phyloP scores from a whole-genome alignment of 768 basidiomycete species.

The Chiua virens region DNA sequence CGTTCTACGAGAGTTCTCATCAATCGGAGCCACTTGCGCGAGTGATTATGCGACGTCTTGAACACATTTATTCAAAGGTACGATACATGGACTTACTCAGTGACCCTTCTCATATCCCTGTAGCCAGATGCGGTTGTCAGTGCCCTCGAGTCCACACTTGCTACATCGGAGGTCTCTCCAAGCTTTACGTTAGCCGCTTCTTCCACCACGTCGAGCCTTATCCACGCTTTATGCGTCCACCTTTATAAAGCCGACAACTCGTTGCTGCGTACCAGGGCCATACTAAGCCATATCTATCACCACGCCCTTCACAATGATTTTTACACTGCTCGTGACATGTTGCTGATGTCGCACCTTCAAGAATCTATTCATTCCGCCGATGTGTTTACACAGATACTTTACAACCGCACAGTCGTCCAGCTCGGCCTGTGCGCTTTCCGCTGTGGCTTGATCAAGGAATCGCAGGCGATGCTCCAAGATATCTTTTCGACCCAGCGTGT shows the following conservation, averaged over 20 bases:
- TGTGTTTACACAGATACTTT: slow-evolving; percentile 94
- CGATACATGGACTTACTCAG: background rate
- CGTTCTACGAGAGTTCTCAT: slow-evolving; percentile 81
- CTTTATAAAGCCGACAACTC: slow-evolving; percentile 92
- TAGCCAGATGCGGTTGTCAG: slow-evolving; percentile 92
- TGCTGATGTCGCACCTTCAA: slow-evolving; percentile 98
- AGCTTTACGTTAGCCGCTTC: slow-evolving; percentile 56
- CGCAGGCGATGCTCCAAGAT: slow-evolving; percentile 89
- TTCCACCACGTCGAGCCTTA: slow-evolving; percentile 67
- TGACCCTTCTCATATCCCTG: slow-evolving; percentile 7
- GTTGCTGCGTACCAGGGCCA: slow-evolving; percentile 91
- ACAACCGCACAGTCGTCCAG: slow-evolving; percentile 97
- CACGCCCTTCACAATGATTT: slow-evolving; percentile 96
- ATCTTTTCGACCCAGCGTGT: slow-evolving; percentile 96
- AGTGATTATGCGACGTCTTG: slow-evolving; percentile 91
- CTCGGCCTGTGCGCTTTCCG: slow-evolving; percentile 97
- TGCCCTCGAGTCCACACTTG: slow-evolving; percentile 77
- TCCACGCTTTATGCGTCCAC: slow-evolving; percentile 86
- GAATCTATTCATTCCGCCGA: slow-evolving; percentile 96
- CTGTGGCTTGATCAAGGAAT: slow-evolving; percentile 89
- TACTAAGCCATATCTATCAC: slow-evolving; percentile 97
- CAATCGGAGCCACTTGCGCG: slow-evolving; percentile 80
- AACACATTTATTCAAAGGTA: slow-evolving; percentile 99
- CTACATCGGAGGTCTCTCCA: slow-evolving; percentile 59
- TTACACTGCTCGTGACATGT: slow-evolving; percentile 95